Conservation (phyloP, 352 stramenopile genomes). For the Phytophthora lateralis region DNA sequence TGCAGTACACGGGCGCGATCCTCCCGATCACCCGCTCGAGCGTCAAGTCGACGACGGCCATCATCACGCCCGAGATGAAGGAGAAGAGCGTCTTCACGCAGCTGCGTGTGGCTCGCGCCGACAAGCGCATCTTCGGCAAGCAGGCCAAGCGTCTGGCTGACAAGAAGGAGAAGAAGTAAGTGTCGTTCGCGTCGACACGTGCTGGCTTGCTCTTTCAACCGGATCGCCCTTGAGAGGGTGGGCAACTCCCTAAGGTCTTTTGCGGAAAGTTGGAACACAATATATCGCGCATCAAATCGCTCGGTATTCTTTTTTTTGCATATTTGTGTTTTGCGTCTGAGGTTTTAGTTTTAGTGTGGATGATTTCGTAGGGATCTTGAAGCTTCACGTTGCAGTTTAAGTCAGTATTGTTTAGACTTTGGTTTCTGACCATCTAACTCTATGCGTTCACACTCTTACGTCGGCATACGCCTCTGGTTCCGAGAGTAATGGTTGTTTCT, state of each 20-base stretch:
- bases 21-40: constrained; percentile 81
- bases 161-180: constrained; percentile 89
- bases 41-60: constrained; percentile 75
- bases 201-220: constrained; percentile 20
- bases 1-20: constrained; percentile 88
- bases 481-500: constrained; percentile 55
- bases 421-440: not conserved
- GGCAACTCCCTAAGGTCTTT: constrained; percentile 44
- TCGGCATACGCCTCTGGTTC: constrained; percentile 33
- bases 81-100: constrained; percentile 80
- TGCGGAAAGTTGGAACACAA: constrained; percentile 75
- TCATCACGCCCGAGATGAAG: constrained; percentile 91
- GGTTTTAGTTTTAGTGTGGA: too few relatives aligned
- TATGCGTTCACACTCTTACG: constrained; percentile 27
- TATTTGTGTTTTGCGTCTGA: not conserved
- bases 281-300: constrained; percentile 51
- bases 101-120: constrained; percentile 83
- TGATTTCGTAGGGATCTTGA: too few relatives aligned
- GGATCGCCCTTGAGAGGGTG: constrained; percentile 14
- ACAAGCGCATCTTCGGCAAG: constrained; percentile 89
- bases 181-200: constrained; percentile 32
- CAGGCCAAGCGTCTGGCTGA: constrained; percentile 90
- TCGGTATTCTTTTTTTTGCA: not conserved
- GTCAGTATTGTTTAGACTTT: not conserved
- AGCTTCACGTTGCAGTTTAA: too few relatives aligned